These are phyloP conservation scores for Elongisporangium anandrum DNA, from an alignment of 352 stramenopile species.

Conservation along the genomic window DNA sequence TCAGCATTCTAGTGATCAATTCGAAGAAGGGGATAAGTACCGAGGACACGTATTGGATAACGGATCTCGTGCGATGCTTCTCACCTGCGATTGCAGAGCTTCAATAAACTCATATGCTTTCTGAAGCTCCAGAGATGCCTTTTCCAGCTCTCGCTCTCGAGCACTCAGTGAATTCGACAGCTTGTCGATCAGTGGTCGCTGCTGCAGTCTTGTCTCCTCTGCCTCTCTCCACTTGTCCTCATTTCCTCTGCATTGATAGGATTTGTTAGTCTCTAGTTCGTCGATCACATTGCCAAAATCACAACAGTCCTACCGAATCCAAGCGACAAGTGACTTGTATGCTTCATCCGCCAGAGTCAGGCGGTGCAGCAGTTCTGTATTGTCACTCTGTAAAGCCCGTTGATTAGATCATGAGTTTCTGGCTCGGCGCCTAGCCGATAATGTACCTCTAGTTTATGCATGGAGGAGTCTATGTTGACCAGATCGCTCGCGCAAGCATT, in stretches of 20 bases:
- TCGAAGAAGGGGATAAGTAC: background rate
- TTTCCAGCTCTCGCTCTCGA: conserved; percentile 4
- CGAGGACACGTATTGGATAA: too few species aligned
- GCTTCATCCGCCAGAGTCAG: conserved; percentile 26
- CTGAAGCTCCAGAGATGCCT: conserved; percentile 1
- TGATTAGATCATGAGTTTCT: background rate
- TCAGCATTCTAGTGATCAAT: conserved; percentile 18
- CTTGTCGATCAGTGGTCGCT: conserved; percentile 39
- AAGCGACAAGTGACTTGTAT: conserved; percentile 25
- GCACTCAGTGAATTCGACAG: background rate
- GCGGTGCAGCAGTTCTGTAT: conserved; percentile 21
- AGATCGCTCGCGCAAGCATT: conserved; percentile 16
- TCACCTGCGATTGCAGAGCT: conserved; percentile 23
- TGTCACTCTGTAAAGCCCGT: conserved; percentile 6
- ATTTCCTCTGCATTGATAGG: conserved; percentile 21
- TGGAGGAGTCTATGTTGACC: conserved; percentile 9
- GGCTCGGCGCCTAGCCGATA: background rate
- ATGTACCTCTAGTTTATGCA: conserved; percentile 18
- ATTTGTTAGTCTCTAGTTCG: too few species aligned
- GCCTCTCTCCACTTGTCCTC: conserved; percentile 31
- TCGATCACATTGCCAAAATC: too few species aligned
- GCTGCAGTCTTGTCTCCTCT: conserved; percentile 27
- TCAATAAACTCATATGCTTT: conserved; percentile 2
- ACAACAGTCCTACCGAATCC: conserved; percentile 17
- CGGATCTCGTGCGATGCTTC: too few species aligned